These are phyloP conservation scores for Coemansia sp. DNA, from an alignment of 192 early-diverging fungal genomes.

Conservation along the genomic window DNA sequence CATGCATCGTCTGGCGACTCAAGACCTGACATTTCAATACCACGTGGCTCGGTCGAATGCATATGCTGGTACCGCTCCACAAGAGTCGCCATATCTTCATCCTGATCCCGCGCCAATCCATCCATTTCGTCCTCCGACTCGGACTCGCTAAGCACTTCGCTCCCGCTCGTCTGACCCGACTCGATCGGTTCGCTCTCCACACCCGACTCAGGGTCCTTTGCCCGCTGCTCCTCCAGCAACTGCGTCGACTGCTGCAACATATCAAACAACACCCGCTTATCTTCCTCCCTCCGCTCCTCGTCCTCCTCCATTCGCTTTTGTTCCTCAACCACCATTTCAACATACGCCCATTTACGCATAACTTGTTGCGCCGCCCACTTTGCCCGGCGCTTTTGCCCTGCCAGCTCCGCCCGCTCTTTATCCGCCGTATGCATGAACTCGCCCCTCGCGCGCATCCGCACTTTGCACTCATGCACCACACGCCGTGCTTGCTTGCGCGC, in stretches of 20 bases:
- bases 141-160: slow-evolving; percentile 11
- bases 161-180: not conserved
- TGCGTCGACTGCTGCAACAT: slow-evolving; percentile 74
- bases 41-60: slow-evolving; percentile 8
- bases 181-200: not conserved
- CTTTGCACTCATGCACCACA: slow-evolving; percentile 24
- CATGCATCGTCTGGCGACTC: too few relatives aligned
- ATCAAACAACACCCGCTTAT: slow-evolving; percentile 65
- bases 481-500: slow-evolving; percentile 29
- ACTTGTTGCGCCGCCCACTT: slow-evolving; percentile 69
- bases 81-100: slow-evolving; percentile 62
- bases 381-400: slow-evolving; percentile 48
- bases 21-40: not conserved
- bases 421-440: slow-evolving; percentile 21
- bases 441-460: slow-evolving; percentile 25
- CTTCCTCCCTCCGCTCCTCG: slow-evolving; percentile 61
- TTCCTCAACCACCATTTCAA: slow-evolving; percentile 61
- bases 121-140: slow-evolving; percentile 51
- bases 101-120: slow-evolving; percentile 62
- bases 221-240: slow-evolving; percentile 62
- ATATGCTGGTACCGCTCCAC: slow-evolving; percentile 56
- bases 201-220: not conserved
- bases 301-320: slow-evolving; percentile 60
- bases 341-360: slow-evolving; percentile 70
- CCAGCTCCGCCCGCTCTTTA: slow-evolving; percentile 25